phyloP scores from a whole-genome alignment of 495 filamentous ascomycete species.

The Sporormia fimetaria region DNA sequence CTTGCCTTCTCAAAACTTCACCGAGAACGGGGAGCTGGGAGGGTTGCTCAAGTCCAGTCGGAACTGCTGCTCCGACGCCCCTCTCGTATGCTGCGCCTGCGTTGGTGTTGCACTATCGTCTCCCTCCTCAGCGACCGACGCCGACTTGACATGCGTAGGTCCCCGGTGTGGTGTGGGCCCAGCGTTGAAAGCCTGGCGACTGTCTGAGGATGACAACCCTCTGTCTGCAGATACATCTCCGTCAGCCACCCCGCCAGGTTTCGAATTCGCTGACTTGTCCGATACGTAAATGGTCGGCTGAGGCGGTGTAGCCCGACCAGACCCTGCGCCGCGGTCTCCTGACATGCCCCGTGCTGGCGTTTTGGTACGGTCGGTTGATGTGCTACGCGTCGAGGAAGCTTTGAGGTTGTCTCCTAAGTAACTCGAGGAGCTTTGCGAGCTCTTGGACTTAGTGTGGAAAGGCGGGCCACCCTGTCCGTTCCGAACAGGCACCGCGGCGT shows the following conservation, averaged over 20 bases:
- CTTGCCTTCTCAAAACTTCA: constrained; percentile 19
- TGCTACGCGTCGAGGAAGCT: constrained; percentile 10
- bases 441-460: constrained; percentile 17
- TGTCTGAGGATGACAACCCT: constrained; percentile 21
- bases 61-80: constrained; percentile 7
- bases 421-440: constrained; percentile 11
- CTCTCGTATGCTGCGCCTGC: constrained; percentile 18
- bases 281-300: constrained; percentile 9
- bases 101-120: constrained; percentile 26
- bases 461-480: too few relatives aligned
- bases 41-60: constrained; percentile 17
- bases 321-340: constrained; percentile 9
- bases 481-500: not conserved
- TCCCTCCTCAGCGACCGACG: constrained; percentile 14
- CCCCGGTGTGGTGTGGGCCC: constrained; percentile 10
- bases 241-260: constrained; percentile 1
- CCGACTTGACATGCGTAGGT: constrained; percentile 10
- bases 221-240: constrained; percentile 17
- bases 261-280: constrained; percentile 5
- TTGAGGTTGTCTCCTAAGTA: constrained; percentile 16
- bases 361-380: constrained; percentile 13
- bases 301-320: constrained; percentile 13
- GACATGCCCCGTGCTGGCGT: constrained; percentile 14
- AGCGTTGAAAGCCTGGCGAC: constrained; percentile 21
- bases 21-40: constrained; percentile 21